Base-by-base conservation (phyloP, 805 yeast species). In the Zygosaccharomyces rouxii region DNA sequence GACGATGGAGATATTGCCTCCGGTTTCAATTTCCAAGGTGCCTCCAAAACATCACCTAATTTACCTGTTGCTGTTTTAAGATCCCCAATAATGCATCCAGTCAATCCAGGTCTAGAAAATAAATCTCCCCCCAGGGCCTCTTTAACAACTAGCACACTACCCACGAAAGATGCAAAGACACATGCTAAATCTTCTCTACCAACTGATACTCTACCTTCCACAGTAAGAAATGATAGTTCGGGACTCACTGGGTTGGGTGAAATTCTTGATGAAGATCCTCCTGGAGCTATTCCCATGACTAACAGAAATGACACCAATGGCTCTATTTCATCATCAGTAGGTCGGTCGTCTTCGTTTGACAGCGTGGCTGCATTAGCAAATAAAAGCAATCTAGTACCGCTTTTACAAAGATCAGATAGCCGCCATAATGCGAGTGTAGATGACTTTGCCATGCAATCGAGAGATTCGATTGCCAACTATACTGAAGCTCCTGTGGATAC, bases 31-130 rank as follows among this genome's bases (percentile, higher is more conserved):
- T 70, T 69, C 46, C 56, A 56, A 22, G 74, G 72, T 5, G 48
- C 48, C 7, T 44, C 50, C 3, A 46, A 46, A 5, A 51, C 54
- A 6, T 65, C 70, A 7, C 60, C 67, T 13, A 56, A 62, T 38
- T 59, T 70, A 59, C 73, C 74, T 9, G 60, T 58, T 16, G 56
- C 71, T 9, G 60, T 70, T 2, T 51, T 64, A 39, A 62, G 64
- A 49, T 64, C 71, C 0, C 65, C 71, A 11, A 58, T 62, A 22
- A 62, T 67, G 11, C 57, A 50, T 30, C 58, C 63, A 4, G 55
- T 60, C 30, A 48, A 33, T 35, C 14, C 48, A 6, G 48, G 35
- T 19, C 14, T 33, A 14, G 54, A 51, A 18, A 38, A 39, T 4
- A 51, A 48, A 26, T 19, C 31, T 30, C 16, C 39, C 21, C 14